These are phyloP conservation scores for Copromyces sp. DNA, from an alignment of 495 filamentous ascomycete species.

Conservation along the genomic window DNA sequence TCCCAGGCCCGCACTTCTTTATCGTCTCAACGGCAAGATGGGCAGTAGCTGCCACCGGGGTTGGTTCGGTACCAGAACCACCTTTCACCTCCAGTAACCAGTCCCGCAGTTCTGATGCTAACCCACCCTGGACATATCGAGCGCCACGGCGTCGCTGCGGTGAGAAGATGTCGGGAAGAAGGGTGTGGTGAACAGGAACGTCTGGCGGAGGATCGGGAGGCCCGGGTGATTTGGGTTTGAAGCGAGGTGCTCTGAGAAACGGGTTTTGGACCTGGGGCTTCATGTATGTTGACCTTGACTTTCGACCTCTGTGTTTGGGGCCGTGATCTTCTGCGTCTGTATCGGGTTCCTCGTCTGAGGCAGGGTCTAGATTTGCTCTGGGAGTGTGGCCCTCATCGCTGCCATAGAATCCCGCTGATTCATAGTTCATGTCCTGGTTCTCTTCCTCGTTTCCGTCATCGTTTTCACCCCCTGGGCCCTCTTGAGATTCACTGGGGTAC, in stretches of 20 bases:
- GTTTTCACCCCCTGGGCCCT: not conserved
- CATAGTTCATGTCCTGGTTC: not conserved
- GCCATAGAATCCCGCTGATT: not conserved
- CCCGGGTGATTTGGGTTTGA: conserved; percentile 30
- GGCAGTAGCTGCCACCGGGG: not conserved
- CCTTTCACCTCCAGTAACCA: conserved; percentile 38
- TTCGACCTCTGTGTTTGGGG: not conserved
- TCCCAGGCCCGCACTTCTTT: conserved; percentile 4
- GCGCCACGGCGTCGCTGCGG: conserved; percentile 25
- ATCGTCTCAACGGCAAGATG: conserved; percentile 19
- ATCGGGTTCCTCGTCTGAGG: not conserved
- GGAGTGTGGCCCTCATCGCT: not conserved
- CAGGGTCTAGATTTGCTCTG: not conserved
- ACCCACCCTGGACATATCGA: conserved; percentile 29
- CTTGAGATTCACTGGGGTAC: not conserved
- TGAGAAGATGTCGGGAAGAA: conserved; percentile 31
- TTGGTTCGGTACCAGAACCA: conserved; percentile 9
- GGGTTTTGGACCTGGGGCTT: conserved; percentile 12
- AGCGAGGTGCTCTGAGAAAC: conserved; percentile 30
- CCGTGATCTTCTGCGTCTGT: conserved; percentile 9
- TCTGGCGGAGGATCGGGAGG: conserved; percentile 4
- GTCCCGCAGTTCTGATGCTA: conserved; percentile 34
- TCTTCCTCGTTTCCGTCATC: not conserved
- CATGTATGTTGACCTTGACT: not conserved
- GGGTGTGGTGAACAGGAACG: conserved; percentile 3